phyloP scores from a whole-genome alignment of 768 basidiomycete genomes.

The Hericium alpestre region DNA sequence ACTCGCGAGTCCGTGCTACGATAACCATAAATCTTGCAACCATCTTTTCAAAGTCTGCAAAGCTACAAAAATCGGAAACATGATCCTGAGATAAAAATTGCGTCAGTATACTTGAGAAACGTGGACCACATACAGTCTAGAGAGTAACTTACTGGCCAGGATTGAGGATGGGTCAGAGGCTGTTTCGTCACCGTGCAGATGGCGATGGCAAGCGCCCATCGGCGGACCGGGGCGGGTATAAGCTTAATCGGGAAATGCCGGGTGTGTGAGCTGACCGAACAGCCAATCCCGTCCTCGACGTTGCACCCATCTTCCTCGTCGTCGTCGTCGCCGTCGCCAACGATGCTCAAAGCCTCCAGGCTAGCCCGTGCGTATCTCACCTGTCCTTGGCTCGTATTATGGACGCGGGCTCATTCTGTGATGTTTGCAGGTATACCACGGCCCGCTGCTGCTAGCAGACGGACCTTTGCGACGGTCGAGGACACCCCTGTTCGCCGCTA shows the following conservation, averaged over 20 bases:
- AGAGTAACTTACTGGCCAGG: no score
- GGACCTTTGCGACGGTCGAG: slow-evolving; percentile 60
- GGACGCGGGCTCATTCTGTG: not conserved
- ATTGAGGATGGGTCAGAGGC: no score
- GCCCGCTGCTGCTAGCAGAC: slow-evolving; percentile 1
- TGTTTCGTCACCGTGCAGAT: no score
- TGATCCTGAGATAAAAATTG: no score
- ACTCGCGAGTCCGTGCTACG: no score
- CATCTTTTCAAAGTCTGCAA: no score
- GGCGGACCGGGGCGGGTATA: no score
- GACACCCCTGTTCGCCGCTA: slow-evolving; percentile 85
- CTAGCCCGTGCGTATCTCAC: slow-evolving; percentile 7
- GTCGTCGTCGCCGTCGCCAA: slow-evolving; percentile 4
- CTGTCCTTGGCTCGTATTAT: not conserved
- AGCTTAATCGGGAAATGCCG: not conserved
- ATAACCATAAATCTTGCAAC: no score
- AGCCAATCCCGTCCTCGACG: not conserved
- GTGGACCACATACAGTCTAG: no score
- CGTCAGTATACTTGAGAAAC: no score
- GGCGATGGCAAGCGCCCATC: no score
- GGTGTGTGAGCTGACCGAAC: not conserved
- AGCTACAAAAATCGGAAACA: no score
- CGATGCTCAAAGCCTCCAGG: slow-evolving; percentile 9
- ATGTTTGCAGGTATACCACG: slow-evolving; percentile 8
- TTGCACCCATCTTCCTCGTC: not conserved